Percentiles rank a stretch among this genome's conserved stretches.
Conservation (phyloP, 176 grass and related monocot species). For the Oryza nivara region DNA sequence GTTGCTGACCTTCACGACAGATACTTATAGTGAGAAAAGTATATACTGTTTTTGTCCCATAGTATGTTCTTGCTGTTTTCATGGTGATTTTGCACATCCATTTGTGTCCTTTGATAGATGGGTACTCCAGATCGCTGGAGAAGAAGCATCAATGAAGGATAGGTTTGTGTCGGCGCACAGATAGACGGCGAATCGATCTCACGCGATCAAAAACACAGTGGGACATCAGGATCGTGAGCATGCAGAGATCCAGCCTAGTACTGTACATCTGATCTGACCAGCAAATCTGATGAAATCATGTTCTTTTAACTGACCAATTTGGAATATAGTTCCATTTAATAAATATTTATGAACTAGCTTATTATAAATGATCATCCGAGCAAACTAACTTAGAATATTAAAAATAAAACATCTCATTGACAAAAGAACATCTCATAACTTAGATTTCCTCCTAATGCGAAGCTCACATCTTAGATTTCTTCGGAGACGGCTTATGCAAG, state of each 20-base stretch:
- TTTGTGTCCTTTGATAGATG: neutral
- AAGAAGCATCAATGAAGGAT: constrained; percentile 4
- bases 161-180: constrained; percentile 10
- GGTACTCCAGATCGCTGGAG: neutral
- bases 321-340: neutral
- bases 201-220: neutral
- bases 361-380: too few relatives aligned
- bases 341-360: too few relatives aligned
- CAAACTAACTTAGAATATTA: too few relatives aligned
- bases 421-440: too few relatives aligned
- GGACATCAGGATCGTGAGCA: neutral
- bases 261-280: constrained; percentile 1
- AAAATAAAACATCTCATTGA: too few relatives aligned
- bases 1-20: neutral
- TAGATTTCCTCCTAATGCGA: too few relatives aligned
- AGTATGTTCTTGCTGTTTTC: neutral
- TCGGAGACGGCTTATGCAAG: too few relatives aligned
- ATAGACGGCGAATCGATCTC: neutral
- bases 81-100: neutral
- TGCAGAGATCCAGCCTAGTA: neutral
- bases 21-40: constrained; percentile 9
- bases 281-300: neutral
- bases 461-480: too few relatives aligned
- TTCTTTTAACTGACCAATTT: neutral
- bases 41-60: neutral